Base-by-base conservation (phyloP, 164 flowering plant species). In the Vitis rupestris region DNA sequence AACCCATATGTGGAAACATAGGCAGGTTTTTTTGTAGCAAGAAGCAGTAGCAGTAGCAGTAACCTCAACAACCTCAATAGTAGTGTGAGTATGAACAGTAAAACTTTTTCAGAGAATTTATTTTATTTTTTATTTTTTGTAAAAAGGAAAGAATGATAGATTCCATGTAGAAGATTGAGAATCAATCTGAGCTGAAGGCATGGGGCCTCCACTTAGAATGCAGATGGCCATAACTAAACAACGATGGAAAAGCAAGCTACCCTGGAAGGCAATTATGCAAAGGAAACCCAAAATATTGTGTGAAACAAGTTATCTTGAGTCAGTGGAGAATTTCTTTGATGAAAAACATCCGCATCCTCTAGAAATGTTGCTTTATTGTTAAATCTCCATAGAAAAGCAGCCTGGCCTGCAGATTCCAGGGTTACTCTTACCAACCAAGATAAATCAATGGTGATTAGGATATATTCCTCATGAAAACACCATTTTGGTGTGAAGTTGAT, bases 391-490 rank as follows among this genome's bases (percentile, higher is more conserved):
- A 67, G 74, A 76, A 74, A 73, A 75, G 80, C 65, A 68, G 77
- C 65, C 66, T 52, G 67, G 30, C 69, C 49, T 78, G 77, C 50
- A n/a, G 81, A 78, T 72, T 68, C 69, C 65, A 52, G 80, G 65
- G 66, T 66, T 74, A 59, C 76, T 72, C 74, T 63, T 71, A 58
- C 74, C 68, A 67, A 77, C 76, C 78, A 73, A 74, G 75, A 66
- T 71, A 70, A 72, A 74, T 65, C 76, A 79, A 71, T 73, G 71
- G 63, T 72, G 67, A 59, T 74, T 70, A 70, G 79, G 76, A 78
- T 76, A 61, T 77, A 79, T 83, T 84, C 86, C 72, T 72, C 11
- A 12, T 58, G 67, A 67, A 75, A 53, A 67, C 55, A 68, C 70
- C 59, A 13, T 74, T 51, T 58, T 62, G 70, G 55, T 66, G 67